These are phyloP conservation scores for Senna siamea DNA, from an alignment of 306 rosid species.

Conservation along the genomic window DNA sequence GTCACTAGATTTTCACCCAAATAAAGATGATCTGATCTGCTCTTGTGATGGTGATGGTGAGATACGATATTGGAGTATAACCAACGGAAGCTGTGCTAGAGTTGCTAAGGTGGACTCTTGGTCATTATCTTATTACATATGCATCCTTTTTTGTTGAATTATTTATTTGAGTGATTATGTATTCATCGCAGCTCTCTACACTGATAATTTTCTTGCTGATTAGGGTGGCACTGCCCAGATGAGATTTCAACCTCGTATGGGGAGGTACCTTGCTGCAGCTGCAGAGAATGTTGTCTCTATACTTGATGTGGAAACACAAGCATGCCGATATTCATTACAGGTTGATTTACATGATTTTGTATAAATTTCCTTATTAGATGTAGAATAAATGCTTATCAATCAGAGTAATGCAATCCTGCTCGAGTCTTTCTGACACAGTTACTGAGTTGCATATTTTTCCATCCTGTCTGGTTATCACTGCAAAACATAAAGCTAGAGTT, in stretches of 20 bases:
- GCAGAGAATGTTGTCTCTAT: conserved; percentile 88
- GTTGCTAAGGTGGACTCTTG: conserved; percentile 68
- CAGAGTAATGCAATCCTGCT: conserved; percentile 8
- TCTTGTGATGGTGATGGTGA: conserved; percentile 94
- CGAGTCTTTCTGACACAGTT: not conserved
- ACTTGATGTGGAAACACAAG: conserved; percentile 85
- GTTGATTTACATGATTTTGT: conserved; percentile 38
- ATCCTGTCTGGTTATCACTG: not conserved
- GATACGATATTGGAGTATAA: conserved; percentile 96
- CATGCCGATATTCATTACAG: conserved; percentile 74
- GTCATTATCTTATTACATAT: not conserved
- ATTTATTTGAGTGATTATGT: conserved; percentile 1
- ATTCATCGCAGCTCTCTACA: conserved; percentile 25
- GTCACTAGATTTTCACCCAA: conserved; percentile 98
- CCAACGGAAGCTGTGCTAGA: conserved; percentile 72
- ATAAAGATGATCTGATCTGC: conserved; percentile 85
- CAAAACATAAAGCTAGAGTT: not conserved
- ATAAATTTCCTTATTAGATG: not conserved
- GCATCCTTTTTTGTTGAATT: not conserved
- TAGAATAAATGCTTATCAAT: conserved; percentile 6
- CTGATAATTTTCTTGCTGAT: conserved; percentile 29
- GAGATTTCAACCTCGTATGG: conserved; percentile 95
- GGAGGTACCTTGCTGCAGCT: conserved; percentile 87
- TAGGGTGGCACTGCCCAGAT: conserved; percentile 91
- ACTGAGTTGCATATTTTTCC: not conserved